Percentiles rank a stretch among this genome's conserved stretches.
Conservation (phyloP, 768 basidiomycete species). For the Termitomyces sp. region DNA sequence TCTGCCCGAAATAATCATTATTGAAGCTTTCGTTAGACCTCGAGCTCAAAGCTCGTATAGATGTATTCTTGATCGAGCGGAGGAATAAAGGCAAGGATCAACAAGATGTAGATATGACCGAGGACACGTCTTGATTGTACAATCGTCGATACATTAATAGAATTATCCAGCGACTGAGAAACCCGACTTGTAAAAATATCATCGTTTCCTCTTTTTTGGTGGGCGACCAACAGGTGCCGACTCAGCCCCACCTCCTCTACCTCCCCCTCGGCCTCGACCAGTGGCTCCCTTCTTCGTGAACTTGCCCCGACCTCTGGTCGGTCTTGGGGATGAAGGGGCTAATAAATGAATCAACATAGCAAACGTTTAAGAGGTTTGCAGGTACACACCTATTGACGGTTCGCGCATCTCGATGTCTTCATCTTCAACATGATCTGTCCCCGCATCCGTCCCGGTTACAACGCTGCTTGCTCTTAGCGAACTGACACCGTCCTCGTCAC, state of each 20-base stretch:
- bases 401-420: constrained; percentile 61
- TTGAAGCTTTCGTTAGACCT: constrained; percentile 37
- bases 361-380: background rate
- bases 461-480: constrained; percentile 61
- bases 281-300: constrained; percentile 23
- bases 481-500: constrained; percentile 60
- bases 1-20: background rate
- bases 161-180: background rate
- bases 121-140: constrained; percentile 9
- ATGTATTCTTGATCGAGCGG: constrained; percentile 63
- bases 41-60: constrained; percentile 74
- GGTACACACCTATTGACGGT: constrained; percentile 51
- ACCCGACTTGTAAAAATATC: constrained; percentile 5
- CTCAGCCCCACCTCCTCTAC: constrained; percentile 21
- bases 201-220: constrained; percentile 47
- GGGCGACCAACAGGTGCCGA: constrained; percentile 28
- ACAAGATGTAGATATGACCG: constrained; percentile 14
- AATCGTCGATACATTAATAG: constrained; percentile 1
- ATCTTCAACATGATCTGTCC: constrained; percentile 68
- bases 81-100: constrained; percentile 30
- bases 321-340: constrained; percentile 37
- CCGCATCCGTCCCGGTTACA: constrained; percentile 67
- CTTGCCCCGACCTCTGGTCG: constrained; percentile 31
- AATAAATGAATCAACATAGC: constrained; percentile 4
- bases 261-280: constrained; percentile 13